A percentile compares a stretch with the other conserved stretches of the same genome.
Conservation (phyloP, 306 rosid genomes). For the Erythrophleum fordii region DNA sequence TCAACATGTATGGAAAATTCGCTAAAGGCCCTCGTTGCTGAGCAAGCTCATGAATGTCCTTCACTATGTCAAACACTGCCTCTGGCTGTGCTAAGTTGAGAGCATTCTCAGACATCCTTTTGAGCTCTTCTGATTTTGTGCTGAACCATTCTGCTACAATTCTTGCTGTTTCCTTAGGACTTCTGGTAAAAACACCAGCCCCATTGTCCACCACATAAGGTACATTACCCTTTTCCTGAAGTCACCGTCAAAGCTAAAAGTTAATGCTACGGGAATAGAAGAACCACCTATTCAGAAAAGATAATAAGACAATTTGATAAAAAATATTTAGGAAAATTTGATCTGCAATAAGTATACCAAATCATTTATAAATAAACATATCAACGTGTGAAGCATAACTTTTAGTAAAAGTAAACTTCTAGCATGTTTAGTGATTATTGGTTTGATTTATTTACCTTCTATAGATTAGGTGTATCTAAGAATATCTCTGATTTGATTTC, state of each 20-base stretch:
- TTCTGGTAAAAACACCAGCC: constrained; percentile 94
- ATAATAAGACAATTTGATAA: not conserved
- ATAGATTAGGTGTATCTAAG: not conserved
- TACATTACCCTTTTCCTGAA: constrained; percentile 96
- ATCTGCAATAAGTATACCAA: too few species aligned
- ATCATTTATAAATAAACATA: not conserved
- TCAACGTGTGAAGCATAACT: too few species aligned
- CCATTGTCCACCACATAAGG: constrained; percentile 96
- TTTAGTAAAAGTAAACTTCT: too few species aligned
- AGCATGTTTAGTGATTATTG: not conserved
- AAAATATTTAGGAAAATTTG: not conserved
- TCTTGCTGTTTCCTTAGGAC: constrained; percentile 83
- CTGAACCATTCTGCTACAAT: constrained; percentile 91
- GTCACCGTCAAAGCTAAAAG: constrained; percentile 21
- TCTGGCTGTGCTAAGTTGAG: constrained; percentile 89
- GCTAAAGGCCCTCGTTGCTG: constrained; percentile 72
- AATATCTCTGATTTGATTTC: constrained; percentile 27
- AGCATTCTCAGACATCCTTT: constrained; percentile 77
- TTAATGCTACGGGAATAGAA: not conserved
- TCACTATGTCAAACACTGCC: constrained; percentile 90
- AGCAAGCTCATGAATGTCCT: constrained; percentile 86
- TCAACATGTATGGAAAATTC: constrained; percentile 75
- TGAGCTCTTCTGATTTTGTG: constrained; percentile 67
- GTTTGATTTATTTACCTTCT: not conserved
- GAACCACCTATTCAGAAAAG: not conserved